phyloP scores from a whole-genome alignment of 2,329 filamentous ascomycete species.

The Phialocephala sp. region DNA sequence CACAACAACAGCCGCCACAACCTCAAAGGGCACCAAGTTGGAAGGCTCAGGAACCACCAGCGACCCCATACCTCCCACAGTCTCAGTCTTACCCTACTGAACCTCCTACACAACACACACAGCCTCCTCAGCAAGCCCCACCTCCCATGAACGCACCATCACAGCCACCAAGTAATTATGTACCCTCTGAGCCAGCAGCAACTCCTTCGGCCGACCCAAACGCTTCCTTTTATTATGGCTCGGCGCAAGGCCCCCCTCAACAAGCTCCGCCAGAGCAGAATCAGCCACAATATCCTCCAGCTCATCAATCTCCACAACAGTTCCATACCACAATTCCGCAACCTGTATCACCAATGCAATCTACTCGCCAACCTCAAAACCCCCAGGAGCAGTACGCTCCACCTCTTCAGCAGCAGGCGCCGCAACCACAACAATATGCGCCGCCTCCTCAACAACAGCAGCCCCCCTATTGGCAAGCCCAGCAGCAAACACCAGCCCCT shows the following conservation, averaged over 20 bases:
- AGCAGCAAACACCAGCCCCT: constrained; percentile 48
- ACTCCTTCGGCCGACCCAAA: constrained; percentile 56
- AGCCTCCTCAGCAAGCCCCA: constrained; percentile 37
- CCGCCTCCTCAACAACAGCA: constrained; percentile 36
- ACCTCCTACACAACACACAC: constrained; percentile 30
- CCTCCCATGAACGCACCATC: constrained; percentile 36
- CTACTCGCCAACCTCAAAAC: constrained; percentile 35
- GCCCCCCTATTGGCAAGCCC: constrained; percentile 54
- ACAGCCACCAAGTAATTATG: constrained; percentile 45
- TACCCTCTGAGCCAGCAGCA: constrained; percentile 42
- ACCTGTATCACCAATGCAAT: constrained; percentile 36
- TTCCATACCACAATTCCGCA: constrained; percentile 35
- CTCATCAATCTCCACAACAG: constrained; percentile 44
- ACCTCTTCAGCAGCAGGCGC: constrained; percentile 29
- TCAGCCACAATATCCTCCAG: constrained; percentile 45
- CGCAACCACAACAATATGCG: constrained; percentile 36
- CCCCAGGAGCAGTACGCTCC: constrained; percentile 39
- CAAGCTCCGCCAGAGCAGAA: constrained; percentile 43
- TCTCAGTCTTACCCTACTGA: constrained; percentile 31
- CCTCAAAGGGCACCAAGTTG: constrained; percentile 58
- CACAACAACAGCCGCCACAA: constrained; percentile 51
- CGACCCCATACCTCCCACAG: constrained; percentile 30
- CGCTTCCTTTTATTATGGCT: constrained; percentile 63
- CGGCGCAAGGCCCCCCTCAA: constrained; percentile 50
- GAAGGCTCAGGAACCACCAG: constrained; percentile 44